Base-by-base conservation (phyloP, 306 rosid genomes). In the Trifolium fragiferum region DNA sequence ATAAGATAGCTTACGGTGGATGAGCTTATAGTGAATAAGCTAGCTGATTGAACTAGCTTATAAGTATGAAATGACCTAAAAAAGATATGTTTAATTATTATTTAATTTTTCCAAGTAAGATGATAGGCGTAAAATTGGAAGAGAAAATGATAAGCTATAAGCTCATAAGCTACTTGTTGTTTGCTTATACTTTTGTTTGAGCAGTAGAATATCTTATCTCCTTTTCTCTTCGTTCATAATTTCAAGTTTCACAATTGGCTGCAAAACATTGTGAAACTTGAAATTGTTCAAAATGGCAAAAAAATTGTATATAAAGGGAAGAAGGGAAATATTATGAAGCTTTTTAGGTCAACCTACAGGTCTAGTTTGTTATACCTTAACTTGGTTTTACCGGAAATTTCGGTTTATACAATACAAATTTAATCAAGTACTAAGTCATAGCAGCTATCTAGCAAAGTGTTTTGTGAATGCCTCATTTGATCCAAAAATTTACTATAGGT, bases 301-400 rank as follows among this genome's bases (percentile, higher is more conserved):
- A 20, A 13, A 12, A 13, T 25, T 49, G 40, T 66, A 19, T 58
- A n/a, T 53, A n/a, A 37, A 23, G 20, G 59, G 20, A 73, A 43
- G 64, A 27, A 47, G 20, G 50, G 64, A 43, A 16, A 19, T 7
- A 18, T 51, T 9, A 9, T 1, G 11, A 12, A 72, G 18, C 51
- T 41, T 19, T 19, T 35, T 8, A 25, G 77, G 53, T 63, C 77
- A 71, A 50, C 63, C 51, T 44, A 51, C 57, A 23, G n/a, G 37
- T 80, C 55, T 70, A 37, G 14, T 70, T 62, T 69, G 54, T 30
- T 61, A 67, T 67, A 68, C 38, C 69, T 43, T 68, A 69, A 38
- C 69, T 53, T 49, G 14, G 23, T 70, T 76, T 60, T 53, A 37
- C 33, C 23, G 8, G 61, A 20, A 9, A 57, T 6, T 12, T 25